Evolutionary conservation across 2,329 filamentous ascomycete genomes (phyloP).

Genomic region (Arthrobotrys entomopaga): DNA sequence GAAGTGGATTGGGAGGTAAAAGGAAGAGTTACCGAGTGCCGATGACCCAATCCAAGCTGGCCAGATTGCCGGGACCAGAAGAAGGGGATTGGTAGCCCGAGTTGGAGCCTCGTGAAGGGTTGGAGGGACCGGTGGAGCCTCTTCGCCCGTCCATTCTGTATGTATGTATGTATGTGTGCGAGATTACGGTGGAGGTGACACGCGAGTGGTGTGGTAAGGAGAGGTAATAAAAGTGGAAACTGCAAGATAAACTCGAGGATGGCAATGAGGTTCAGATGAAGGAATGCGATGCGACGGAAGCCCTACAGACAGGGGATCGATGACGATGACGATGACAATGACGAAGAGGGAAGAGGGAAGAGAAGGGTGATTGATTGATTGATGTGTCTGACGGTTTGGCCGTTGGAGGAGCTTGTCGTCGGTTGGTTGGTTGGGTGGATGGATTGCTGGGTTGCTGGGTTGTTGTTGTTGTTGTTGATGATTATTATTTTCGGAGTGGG

Average conservation of each 20-base stretch:
- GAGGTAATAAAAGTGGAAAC: background rate
- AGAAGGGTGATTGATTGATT: no score
- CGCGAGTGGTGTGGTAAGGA: background rate
- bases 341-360: background rate
- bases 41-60: conserved; percentile 58
- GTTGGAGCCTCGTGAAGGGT: conserved; percentile 51
- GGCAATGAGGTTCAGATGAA: background rate
- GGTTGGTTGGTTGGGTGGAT: no score
- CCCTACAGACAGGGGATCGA: background rate
- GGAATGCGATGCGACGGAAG: background rate
- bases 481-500: no score
- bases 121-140: conserved; percentile 55
- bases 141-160: conserved; percentile 55
- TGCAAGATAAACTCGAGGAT: background rate
- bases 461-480: no score
- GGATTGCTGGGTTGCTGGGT: no score
- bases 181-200: conserved; percentile 11
- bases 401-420: no score
- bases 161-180: background rate
- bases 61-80: conserved; percentile 51
- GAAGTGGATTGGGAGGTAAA: no score
- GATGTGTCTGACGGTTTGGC: no score
- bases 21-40: conserved; percentile 59
- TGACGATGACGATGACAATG: background rate
- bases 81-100: conserved; percentile 45